Evolutionary conservation across 441 rosid species (phyloP).

Genomic region (Jatropha multifida): DNA sequence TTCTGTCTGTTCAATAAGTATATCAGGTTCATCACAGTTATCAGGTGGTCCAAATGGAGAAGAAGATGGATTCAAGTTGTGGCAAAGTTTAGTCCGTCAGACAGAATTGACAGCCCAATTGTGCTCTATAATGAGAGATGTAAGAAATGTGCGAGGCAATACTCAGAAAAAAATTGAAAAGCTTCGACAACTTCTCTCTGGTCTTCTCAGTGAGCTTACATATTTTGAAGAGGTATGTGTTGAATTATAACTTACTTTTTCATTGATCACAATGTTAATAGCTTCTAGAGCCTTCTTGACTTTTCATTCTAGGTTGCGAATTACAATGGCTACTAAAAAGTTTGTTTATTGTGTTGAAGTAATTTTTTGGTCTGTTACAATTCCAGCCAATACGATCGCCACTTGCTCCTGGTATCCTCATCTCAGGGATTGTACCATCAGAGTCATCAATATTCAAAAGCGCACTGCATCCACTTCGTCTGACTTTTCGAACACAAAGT

Average conservation of each 20-base stretch:
- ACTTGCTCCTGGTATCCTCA: conserved; percentile 72
- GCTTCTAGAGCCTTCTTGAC: conserved; percentile 18
- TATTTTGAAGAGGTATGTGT: conserved; percentile 87
- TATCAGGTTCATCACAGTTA: conserved; percentile 50
- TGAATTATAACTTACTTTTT: conserved; percentile 15
- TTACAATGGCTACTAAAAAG: conserved; percentile 16
- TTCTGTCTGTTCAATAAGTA: conserved; percentile 18
- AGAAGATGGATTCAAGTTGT: conserved; percentile 73
- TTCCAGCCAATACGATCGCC: conserved; percentile 94
- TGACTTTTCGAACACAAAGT: conserved; percentile 74
- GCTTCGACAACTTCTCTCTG: conserved; percentile 95
- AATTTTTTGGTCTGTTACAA: conserved; percentile 12
- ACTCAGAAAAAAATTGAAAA: conserved; percentile 96
- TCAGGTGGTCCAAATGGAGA: conserved; percentile 59
- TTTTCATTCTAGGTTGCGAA: conserved; percentile 6
- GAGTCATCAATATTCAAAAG: conserved; percentile 97
- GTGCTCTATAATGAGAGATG: conserved; percentile 86
- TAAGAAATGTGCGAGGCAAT: conserved; percentile 94
- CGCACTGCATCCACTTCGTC: conserved; percentile 85
- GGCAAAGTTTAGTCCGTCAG: conserved; percentile 95
- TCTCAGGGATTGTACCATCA: conserved; percentile 86
- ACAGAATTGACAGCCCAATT: conserved; percentile 94
- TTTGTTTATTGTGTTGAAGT: conserved; percentile 17
- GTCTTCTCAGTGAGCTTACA: conserved; percentile 93
- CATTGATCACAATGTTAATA: conserved; percentile 13